phyloP scores from a whole-genome alignment of 768 basidiomycete genomes.

The Russula sp. region DNA sequence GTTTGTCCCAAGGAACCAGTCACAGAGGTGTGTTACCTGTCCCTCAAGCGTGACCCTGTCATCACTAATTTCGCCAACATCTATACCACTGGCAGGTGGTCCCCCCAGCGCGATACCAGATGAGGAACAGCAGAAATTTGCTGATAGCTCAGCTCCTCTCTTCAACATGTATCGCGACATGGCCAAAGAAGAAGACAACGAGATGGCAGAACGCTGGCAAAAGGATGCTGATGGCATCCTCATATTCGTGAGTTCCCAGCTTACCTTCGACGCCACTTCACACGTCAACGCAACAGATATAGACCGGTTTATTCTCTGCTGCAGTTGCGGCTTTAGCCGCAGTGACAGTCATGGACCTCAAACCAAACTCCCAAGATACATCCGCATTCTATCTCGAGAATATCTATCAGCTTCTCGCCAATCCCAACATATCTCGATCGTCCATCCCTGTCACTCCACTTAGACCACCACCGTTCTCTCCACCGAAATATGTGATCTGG shows the following conservation, averaged over 20 bases:
- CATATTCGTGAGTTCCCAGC: background rate
- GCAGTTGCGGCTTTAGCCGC: background rate
- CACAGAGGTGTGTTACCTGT: background rate
- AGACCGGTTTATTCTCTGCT: background rate
- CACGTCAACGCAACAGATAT: background rate
- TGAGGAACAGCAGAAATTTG: background rate
- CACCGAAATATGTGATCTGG: background rate
- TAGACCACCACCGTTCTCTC: background rate
- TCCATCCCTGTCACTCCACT: background rate
- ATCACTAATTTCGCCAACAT: background rate
- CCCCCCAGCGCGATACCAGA: background rate
- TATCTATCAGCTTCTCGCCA: background rate
- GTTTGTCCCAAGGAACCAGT: background rate
- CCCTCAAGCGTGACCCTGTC: background rate
- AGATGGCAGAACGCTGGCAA: background rate
- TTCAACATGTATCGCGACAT: background rate
- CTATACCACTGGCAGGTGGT: background rate
- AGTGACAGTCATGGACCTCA: background rate
- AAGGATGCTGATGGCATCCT: no score
- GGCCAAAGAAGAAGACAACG: background rate
- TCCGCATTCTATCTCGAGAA: background rate
- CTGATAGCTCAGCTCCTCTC: background rate
- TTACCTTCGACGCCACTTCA: background rate
- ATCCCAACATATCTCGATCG: background rate
- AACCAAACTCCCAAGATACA: background rate